Evolutionary conservation across 2,329 filamentous ascomycete species (phyloP).

Genomic region (Endoconidiophora polonica): DNA sequence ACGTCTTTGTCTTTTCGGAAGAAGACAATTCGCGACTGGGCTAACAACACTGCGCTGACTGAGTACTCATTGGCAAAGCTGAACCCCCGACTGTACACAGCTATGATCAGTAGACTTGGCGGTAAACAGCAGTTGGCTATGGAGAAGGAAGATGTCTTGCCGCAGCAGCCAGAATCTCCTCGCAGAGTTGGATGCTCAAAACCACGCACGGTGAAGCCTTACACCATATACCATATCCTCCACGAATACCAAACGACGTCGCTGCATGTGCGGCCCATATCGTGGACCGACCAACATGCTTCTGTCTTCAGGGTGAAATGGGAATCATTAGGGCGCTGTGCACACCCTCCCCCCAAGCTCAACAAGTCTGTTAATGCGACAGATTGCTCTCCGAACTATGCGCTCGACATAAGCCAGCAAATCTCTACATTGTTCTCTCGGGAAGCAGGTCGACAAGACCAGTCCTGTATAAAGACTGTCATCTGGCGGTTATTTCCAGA

Average conservation of each 20-base stretch:
- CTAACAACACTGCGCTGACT: no score
- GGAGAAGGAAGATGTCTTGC: neutral
- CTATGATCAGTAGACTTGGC: no score
- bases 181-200: neutral
- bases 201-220: constrained; percentile 5
- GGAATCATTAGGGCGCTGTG: constrained; percentile 19
- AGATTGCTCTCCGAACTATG: neutral
- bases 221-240: constrained; percentile 9
- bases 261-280: constrained; percentile 36
- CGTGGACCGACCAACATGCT: constrained; percentile 37
- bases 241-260: constrained; percentile 16
- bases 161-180: neutral
- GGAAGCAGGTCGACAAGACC: neutral
- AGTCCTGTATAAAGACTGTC: neutral
- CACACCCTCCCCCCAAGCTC: neutral
- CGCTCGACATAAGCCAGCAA: neutral
- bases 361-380: neutral
- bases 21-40: no score
- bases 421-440: neutral
- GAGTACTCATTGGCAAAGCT: no score
- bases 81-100: no score
- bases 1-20: no score
- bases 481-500: constrained; percentile 8
- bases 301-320: constrained; percentile 32
- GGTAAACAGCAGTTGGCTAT: no score